These are phyloP conservation scores for Apiospora arundinis DNA, from an alignment of 2,329 filamentous ascomycete genomes.

Conservation along the genomic window DNA sequence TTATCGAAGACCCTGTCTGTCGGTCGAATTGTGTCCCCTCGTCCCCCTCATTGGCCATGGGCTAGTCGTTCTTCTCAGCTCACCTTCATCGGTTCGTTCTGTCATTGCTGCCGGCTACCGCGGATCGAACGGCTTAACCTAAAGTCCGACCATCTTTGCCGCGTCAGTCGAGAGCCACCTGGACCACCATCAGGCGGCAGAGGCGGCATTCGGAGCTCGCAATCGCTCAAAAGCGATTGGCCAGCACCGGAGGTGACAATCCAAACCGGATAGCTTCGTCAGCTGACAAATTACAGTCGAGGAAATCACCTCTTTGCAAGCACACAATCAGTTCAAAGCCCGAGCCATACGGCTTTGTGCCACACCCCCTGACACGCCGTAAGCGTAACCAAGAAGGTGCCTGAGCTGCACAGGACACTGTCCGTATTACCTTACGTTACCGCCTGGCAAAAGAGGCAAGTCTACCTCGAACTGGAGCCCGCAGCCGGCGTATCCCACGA, in stretches of 20 bases:
- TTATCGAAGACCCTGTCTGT: not conserved
- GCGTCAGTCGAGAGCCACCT: not conserved
- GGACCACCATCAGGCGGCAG: not conserved
- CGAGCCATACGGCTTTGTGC: conserved; percentile 11
- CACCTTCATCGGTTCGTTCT: not conserved
- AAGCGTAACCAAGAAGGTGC: not conserved
- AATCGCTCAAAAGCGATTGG: not conserved
- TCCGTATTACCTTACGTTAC: conserved; percentile 5
- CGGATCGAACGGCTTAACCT: not conserved
- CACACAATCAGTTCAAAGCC: not conserved
- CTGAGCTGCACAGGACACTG: not conserved
- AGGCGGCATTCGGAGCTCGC: not conserved
- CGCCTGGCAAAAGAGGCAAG: not conserved
- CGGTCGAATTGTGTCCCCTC: not conserved
- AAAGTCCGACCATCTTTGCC: not conserved
- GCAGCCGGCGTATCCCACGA: not conserved
- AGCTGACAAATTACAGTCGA: conserved; percentile 1
- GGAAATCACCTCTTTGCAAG: not conserved
- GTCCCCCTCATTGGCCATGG: not conserved
- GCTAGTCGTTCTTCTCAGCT: not conserved
- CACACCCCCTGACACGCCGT: conserved; percentile 2
- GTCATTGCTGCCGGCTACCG: not conserved
- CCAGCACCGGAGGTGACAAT: not conserved
- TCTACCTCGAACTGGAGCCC: not conserved
- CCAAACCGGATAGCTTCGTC: not conserved